Evolutionary conservation across 2,329 filamentous ascomycete species (phyloP), one percentile per base, ranked within the genome.

Genomic region (Epichloe gansuensis): DNA sequence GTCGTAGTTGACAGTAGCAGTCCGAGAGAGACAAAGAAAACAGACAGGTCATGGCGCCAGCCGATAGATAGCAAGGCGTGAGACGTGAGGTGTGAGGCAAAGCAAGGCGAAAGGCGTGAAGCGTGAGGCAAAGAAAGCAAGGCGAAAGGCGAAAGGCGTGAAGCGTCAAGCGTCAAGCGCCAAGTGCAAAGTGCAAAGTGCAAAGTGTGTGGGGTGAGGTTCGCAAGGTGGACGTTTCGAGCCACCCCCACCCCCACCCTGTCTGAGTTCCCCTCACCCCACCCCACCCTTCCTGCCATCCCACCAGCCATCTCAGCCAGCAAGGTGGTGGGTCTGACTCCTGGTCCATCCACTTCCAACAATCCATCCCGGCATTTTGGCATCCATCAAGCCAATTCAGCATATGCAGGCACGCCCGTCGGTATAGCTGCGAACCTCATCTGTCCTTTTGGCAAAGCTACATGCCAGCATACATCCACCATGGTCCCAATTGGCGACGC

Each of bases 301-400:
- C 38, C 45, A 39, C 28, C 48, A 12, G 23, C 34, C 12, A 43
- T 46, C 46, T 23, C 3, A 48, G 44, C 47, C 39, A n/a, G 3
- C 17, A 21, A 31, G 41, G 50, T 52, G 41, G 50, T 52, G 50
- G 48, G 43, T 43, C 47, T 15, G 17, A 8, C 42, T 13, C 35
- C 44, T 37, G 11, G 17, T n/a, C 37, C 48, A 35, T 46, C 46
- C 46, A 50, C 51, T 45, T 45, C 41, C 35, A 34, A 17, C 42
- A 31, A 28, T 46, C 54, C 35, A 55, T 49, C 54, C 41, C 28
- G 47, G 41, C 42, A 39, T 12, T 48, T 53, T 43, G 42, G 46
- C 53, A 53, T 44, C 50, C 52, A 34, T 35, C 35, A 23, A 34
- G 48, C 48, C 17, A 23, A 45, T 46, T 41, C 31, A 46, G 45